Evolutionary conservation across 2,329 filamentous ascomycete species (phyloP), one percentile per base, ranked within the genome.

Genomic region (Pseudocercospora macadamiae): DNA sequence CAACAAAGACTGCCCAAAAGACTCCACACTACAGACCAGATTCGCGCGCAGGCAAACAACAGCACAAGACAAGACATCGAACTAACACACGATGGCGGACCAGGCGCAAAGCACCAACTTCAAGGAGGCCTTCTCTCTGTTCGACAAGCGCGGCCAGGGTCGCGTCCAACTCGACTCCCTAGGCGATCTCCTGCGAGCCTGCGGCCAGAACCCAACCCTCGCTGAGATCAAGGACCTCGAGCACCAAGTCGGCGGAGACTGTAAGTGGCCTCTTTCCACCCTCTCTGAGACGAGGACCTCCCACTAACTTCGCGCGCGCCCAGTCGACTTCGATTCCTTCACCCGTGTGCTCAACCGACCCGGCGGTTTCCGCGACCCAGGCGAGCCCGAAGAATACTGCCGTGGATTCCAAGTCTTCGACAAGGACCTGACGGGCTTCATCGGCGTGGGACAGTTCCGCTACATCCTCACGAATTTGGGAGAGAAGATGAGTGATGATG

Each of bases 61-160:
- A 19, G 8, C 39, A 26, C 42, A 47, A 9, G 3, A 19, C 4
- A 8, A 44, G n/a, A 47, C 12, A 1, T 23, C 14, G 9, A 9
- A 25, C 47, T 49, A 32, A 49, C 47, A 49, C 47, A 49, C 32
- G 51, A 71, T 71, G 70, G 64, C 64, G 51, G 70, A 72, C 49
- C 84, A 88, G 85, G 83, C 85, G 75, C 86, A 86, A 62, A 97
- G 93, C 82, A 97, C 95, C 80, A 97, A 99, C 89, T 99, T 97
- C 91, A 97, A 97, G 84, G 95, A 99, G 88, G 95, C 95, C 70
- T 99, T 99, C 80, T 93, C 93, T 72, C 90, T 99, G 76, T 99
- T 97, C 83, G 95, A 99, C 85, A 97, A 97, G 88, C 93, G 95
- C 77, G 95, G 95, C 75, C 96, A 91, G 75, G 93, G 93, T 74